Evolutionary conservation across 1,139 yeast species (phyloP).

Genomic region (Candida glucosophila): DNA sequence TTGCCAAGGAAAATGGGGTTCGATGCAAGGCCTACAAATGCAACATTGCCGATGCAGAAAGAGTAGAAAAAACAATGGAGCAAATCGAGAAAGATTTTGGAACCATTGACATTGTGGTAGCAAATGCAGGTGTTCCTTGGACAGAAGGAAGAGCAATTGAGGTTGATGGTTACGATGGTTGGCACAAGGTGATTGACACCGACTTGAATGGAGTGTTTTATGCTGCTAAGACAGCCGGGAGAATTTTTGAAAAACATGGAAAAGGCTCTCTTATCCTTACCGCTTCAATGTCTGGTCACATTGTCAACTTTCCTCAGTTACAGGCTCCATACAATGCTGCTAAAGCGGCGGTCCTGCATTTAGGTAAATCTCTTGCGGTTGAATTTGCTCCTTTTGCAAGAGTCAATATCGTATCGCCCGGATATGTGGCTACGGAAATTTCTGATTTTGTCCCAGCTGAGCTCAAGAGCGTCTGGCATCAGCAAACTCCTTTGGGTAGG

Average conservation of each 20-base stretch:
- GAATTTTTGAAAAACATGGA: conserved; percentile 60
- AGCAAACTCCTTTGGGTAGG: conserved; percentile 66
- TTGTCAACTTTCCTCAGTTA: conserved; percentile 76
- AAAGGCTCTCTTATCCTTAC: conserved; percentile 67
- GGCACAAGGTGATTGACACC: conserved; percentile 62
- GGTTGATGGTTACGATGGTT: conserved; percentile 39
- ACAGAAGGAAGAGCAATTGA: conserved; percentile 63
- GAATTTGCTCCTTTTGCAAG: conserved; percentile 81
- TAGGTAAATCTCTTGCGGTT: conserved; percentile 68
- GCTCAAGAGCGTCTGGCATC: conserved; percentile 28
- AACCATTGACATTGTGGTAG: conserved; percentile 75
- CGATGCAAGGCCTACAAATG: conserved; percentile 66
- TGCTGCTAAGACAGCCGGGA: conserved; percentile 64
- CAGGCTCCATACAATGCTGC: conserved; percentile 83
- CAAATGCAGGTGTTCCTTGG: conserved; percentile 92
- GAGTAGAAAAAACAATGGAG: conserved; percentile 48
- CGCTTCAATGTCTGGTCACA: conserved; percentile 81
- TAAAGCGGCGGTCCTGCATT: conserved; percentile 78
- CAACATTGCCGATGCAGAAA: conserved; percentile 50
- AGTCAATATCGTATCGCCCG: conserved; percentile 75
- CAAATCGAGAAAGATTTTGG: conserved; percentile 65
- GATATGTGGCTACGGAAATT: conserved; percentile 58
- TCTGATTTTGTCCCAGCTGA: conserved; percentile 36
- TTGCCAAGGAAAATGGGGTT: conserved; percentile 57
- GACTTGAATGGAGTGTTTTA: conserved; percentile 74